Evolutionary conservation across 2,329 filamentous ascomycete genomes (phyloP), one percentile per base, ranked within the genome.

Genomic region (Onygena corvina): DNA sequence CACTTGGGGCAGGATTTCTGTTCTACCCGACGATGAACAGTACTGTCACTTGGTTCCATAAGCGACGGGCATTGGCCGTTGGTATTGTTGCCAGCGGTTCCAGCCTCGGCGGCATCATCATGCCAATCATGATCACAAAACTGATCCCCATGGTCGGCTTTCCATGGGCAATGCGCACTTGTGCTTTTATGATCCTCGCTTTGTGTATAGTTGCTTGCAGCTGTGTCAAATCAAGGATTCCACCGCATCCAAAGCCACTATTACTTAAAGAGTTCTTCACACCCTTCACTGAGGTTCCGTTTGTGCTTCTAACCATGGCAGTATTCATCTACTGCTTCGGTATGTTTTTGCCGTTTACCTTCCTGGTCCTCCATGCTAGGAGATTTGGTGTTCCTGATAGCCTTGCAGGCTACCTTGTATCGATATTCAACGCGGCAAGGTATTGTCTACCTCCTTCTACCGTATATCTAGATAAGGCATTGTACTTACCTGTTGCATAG

Each of bases 161-260:
- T 57, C 60, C 66, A 33, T 81, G 76, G 79, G 64, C 75, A 0
- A 77, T 81, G 68, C 70, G 77, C 6, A 72, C 72, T 44, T 68
- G 67, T 20, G 67, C 77, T 11, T 78, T 84, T 50, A 65, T 83
- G 45, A 79, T 84, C 53, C 72, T 85, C 52, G 73, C 69, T 49
- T 65, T 77, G 52, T 69, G 77, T 52, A 62, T 72, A 29, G 67
- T 83, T 52, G 72, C 76, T 30, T 67, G 69, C 23, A 58, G 76
- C 0, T 76, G 76, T 0, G 64, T 81, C 38, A 72, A 66, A 48
- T 75, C 75, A 9, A 70, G 65, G 21, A 56, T 69, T 40, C 56
- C 62, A 9, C 56, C 65, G 29, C 27, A 44, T 9, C 50, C 50
- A 4, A 44, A 36, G 18, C 50, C 23, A 47, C 58, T 49, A 7